Conservation (phyloP, 2,329 filamentous ascomycete genomes). For the Diaporthe amygdali region DNA sequence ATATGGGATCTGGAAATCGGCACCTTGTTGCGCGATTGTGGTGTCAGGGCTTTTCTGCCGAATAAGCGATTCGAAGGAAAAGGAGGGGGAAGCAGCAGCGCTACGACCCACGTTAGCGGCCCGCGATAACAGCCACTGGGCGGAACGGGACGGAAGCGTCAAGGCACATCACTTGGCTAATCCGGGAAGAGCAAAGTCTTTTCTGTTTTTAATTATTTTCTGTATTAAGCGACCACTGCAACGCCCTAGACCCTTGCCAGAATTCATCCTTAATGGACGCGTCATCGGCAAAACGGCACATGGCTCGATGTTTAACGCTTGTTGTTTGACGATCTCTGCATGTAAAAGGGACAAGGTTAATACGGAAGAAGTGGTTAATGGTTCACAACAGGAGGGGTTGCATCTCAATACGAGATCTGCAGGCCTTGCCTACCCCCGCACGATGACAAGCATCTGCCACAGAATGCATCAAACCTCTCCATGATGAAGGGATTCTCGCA, state of each 20-base stretch:
- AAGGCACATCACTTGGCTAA: not conserved
- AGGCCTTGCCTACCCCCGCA: not conserved
- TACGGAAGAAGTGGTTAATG: not conserved
- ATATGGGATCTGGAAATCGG: not conserved
- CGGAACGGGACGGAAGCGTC: slow-evolving; percentile 1
- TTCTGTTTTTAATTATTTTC: not conserved
- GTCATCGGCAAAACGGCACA: slow-evolving; percentile 3
- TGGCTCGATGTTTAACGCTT: not conserved
- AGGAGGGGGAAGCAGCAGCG: too few species aligned
- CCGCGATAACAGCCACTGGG: not conserved
- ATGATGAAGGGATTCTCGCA: not conserved
- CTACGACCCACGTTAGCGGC: too few species aligned
- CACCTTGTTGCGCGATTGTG: not conserved
- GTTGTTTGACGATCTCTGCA: not conserved
- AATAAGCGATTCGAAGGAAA: not conserved
- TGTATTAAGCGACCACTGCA: not conserved
- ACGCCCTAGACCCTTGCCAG: not conserved
- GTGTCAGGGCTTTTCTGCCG: not conserved
- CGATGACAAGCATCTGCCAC: not conserved
- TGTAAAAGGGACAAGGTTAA: not conserved
- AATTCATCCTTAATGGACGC: not conserved
- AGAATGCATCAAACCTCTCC: not conserved
- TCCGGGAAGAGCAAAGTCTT: not conserved
- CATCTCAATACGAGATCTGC: not conserved
- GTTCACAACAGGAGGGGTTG: not conserved